Evolutionary conservation across 768 basidiomycete species (phyloP).

Genomic region (Pisolithus marmoratus): DNA sequence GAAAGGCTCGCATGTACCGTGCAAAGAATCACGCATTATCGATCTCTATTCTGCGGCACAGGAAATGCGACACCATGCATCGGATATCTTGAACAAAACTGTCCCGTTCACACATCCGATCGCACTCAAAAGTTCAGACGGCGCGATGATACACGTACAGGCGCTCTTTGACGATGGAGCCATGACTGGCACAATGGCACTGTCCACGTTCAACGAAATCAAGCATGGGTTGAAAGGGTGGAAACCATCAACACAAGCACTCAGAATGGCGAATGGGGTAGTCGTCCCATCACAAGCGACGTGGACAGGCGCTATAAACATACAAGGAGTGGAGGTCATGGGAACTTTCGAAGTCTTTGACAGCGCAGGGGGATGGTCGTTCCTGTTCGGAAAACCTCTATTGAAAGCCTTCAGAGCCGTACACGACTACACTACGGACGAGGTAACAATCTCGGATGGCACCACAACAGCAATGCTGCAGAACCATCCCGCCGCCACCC

Average conservation of each 20-base stretch:
- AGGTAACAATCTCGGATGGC: neutral
- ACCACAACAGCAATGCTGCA: neutral
- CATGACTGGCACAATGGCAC: neutral
- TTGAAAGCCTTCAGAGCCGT: conserved; percentile 15
- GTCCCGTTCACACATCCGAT: neutral
- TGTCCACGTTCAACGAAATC: neutral
- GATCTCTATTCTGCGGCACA: neutral
- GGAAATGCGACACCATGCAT: neutral
- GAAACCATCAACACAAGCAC: neutral
- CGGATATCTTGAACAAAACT: neutral
- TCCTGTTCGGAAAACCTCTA: conserved; percentile 26
- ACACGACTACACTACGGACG: conserved; percentile 22
- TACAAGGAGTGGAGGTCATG: neutral
- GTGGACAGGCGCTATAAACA: conserved; percentile 1
- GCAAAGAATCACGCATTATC: neutral
- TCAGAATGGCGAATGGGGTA: conserved; percentile 30
- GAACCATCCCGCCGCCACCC: neutral
- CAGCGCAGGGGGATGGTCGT: conserved; percentile 22
- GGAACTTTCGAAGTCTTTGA: conserved; percentile 2
- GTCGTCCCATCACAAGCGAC: conserved; percentile 2
- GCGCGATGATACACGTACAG: neutral
- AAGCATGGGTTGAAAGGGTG: neutral
- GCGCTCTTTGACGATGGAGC: neutral
- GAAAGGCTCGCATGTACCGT: neutral
- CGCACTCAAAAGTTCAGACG: neutral